Percentiles rank a stretch among this genome's conserved stretches.
Conservation (phyloP, 2,329 filamentous ascomycete species). For the Arthrobotrys iridis region DNA sequence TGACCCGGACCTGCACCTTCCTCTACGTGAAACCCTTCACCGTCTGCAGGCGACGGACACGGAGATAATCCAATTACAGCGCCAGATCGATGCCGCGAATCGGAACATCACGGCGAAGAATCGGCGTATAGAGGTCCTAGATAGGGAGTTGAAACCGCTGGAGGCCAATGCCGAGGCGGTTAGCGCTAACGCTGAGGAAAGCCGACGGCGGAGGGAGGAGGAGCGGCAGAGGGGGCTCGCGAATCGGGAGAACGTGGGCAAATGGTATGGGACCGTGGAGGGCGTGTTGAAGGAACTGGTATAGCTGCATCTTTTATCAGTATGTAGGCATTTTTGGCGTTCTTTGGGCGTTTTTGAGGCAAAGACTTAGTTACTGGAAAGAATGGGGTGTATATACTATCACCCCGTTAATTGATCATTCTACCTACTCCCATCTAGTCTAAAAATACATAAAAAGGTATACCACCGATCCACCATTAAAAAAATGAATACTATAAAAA, state of each 20-base stretch:
- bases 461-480: background rate
- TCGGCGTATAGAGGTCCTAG: conserved; percentile 74
- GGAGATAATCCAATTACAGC: conserved; percentile 69
- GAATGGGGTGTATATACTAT: background rate
- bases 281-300: conserved; percentile 54
- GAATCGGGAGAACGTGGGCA: conserved; percentile 77
- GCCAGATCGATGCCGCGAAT: conserved; percentile 72
- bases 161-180: conserved; percentile 74
- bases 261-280: conserved; percentile 79
- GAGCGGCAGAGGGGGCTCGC: conserved; percentile 74
- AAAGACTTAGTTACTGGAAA: background rate
- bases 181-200: conserved; percentile 75
- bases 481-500: conserved; percentile 1
- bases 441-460: conserved; percentile 38
- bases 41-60: conserved; percentile 67
- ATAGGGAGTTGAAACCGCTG: conserved; percentile 74
- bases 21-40: conserved; percentile 69
- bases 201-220: conserved; percentile 73
- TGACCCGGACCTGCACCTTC: conserved; percentile 66
- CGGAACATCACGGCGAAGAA: conserved; percentile 72
- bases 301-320: background rate
- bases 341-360: background rate
- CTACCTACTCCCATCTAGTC: conserved; percentile 12
- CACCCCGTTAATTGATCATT: conserved; percentile 1
- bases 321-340: conserved; percentile 9